Base-by-base conservation (phyloP, 257 asterid species). In the Capsicum chinense region DNA sequence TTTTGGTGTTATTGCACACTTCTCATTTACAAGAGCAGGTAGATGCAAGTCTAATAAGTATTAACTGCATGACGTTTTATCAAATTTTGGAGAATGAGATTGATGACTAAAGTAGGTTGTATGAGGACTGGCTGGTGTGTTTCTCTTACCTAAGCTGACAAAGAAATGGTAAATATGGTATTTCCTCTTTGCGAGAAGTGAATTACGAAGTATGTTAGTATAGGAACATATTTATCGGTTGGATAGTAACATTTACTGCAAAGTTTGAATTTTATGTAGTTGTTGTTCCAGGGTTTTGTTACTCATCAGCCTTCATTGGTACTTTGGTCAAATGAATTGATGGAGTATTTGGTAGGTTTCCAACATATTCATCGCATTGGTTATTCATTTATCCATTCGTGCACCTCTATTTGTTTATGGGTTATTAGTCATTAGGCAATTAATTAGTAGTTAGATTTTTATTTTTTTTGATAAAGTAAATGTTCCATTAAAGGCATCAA, bases 301-400 rank as follows among this genome's bases (percentile, higher is more conserved):
- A 54, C 33, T 78, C 50, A 54, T 15, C 54, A 78, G 64, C 14
- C 66, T 76, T 26, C 50, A 15, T 54, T 52, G 62, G 47, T 52
- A 52, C 59, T 76, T 54, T 78, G 82, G 82, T 78, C 64, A 78
- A 14, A 54, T 56, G 64, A 78, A 78, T 78, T 78, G 82, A 33
- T 78, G 64, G 50, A 7, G 26, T 35, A 54, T 54, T 78, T 78
- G 50, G 64, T 54, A 54, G 82, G 60, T 54, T 54, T 78, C 26
- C 66, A 52, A 50, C 60, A 52, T 78, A 26, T 78, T 54, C 21
- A 6, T 78, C 16, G 9, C 63, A 35, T 54, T 17, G 26, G 14
- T 13, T 78, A 78, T 8, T 63, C 81, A 76, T 52, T 19, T 74
- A 50, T 21, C 19, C 62, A 21, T 21, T 74, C 17, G 37, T 76